A percentile compares a stretch with the other conserved stretches of the same genome.
phyloP scores from a whole-genome alignment of 1,139 yeast genomes.

The Yamadazyma membranifaciens region DNA sequence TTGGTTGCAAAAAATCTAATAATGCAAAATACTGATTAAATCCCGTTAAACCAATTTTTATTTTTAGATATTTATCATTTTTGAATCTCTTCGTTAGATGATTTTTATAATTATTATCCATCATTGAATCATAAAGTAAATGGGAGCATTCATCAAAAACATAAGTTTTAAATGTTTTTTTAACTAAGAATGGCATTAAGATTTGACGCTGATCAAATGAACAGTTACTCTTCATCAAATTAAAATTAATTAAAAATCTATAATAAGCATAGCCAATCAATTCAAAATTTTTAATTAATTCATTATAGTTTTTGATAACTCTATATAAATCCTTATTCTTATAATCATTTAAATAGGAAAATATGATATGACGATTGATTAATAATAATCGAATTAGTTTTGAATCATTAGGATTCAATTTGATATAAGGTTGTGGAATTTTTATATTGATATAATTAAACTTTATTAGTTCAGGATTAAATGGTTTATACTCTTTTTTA shows the following conservation, averaged over 20 bases:
- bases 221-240: background rate
- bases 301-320: background rate
- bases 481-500: background rate
- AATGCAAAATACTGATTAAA: conserved; percentile 14
- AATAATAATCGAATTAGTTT: conserved; percentile 1
- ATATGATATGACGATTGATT: conserved; percentile 2
- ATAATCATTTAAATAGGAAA: background rate
- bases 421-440: conserved; percentile 4
- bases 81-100: conserved; percentile 4
- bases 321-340: background rate
- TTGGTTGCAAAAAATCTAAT: conserved; percentile 4
- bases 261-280: conserved; percentile 10
- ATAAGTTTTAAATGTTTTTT: conserved; percentile 11
- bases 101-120: conserved; percentile 4
- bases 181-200: conserved; percentile 3
- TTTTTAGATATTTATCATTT: conserved; percentile 7
- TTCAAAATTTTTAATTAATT: conserved; percentile 5
- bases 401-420: background rate
- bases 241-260: conserved; percentile 4
- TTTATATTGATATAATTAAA: background rate
- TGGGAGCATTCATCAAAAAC: conserved; percentile 6
- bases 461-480: background rate
- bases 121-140: background rate
- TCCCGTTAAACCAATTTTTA: conserved; percentile 11
- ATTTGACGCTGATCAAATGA: background rate